phyloP scores from a whole-genome alignment of 2,329 filamentous ascomycete species.

The Colletotrichum trifolii region DNA sequence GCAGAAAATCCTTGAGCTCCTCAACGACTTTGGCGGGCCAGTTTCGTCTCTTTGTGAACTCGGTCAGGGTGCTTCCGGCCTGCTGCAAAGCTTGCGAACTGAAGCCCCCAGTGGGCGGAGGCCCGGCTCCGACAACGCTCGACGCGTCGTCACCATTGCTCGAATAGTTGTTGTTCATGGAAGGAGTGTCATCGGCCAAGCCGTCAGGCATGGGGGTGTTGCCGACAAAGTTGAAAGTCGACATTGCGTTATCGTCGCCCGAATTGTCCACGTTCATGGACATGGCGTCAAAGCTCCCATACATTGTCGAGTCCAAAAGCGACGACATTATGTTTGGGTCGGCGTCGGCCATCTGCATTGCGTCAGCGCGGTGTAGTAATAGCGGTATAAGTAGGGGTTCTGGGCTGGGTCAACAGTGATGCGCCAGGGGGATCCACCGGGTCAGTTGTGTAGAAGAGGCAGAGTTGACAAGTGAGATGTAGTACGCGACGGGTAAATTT shows the following conservation, averaged over 20 bases:
- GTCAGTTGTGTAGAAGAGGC: conserved; percentile 1
- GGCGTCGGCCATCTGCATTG: conserved; percentile 41
- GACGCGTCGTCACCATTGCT: conserved; percentile 31
- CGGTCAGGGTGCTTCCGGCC: conserved; percentile 60
- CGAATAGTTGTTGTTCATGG: conserved; percentile 32
- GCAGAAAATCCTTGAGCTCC: conserved; percentile 87
- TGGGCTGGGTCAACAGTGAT: conserved; percentile 9
- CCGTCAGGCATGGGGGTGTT: conserved; percentile 42
- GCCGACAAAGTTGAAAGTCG: conserved; percentile 39
- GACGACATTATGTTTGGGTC: conserved; percentile 55
- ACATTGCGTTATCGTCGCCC: conserved; percentile 43
- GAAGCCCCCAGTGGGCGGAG: conserved; percentile 53
- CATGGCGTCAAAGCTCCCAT: conserved; percentile 49
- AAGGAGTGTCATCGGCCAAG: conserved; percentile 27
- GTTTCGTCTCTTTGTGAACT: conserved; percentile 72
- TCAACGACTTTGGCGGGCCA: conserved; percentile 92
- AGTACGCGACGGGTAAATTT: conserved; percentile 12
- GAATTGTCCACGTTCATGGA: conserved; percentile 55
- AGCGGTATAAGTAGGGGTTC: conserved; percentile 11
- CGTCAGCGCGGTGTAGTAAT: conserved; percentile 24
- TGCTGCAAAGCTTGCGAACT: conserved; percentile 43
- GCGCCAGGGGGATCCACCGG: conserved; percentile 23
- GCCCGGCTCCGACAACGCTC: conserved; percentile 53
- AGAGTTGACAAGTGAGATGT: conserved; percentile 1
- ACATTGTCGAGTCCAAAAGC: conserved; percentile 55